These are phyloP conservation scores for Orbilia javanica DNA, from an alignment of 2,329 filamentous ascomycete species.

Conservation along the genomic window DNA sequence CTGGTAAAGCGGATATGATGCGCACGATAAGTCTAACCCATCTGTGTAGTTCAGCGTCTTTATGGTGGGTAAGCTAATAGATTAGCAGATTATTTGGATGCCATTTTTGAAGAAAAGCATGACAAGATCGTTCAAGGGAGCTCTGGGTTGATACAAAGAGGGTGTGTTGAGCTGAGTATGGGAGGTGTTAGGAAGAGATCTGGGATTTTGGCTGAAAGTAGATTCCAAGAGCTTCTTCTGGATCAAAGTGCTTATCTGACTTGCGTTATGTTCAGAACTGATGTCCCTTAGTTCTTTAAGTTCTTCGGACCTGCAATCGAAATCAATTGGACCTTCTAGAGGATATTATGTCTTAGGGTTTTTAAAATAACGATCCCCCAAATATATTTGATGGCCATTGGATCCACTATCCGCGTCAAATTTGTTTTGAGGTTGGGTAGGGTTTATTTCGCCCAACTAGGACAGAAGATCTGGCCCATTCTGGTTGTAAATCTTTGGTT, in stretches of 20 bases:
- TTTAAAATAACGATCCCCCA: no score
- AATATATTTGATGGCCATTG: no score
- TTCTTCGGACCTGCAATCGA: no score
- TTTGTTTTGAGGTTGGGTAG: no score
- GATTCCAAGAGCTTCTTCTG: not conserved
- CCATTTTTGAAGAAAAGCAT: conserved; percentile 29
- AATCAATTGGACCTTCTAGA: no score
- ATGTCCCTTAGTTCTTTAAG: no score
- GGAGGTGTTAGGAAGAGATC: not conserved
- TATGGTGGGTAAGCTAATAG: conserved; percentile 4
- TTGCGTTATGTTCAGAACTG: no score
- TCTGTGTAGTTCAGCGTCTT: conserved; percentile 29
- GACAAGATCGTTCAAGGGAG: conserved; percentile 37
- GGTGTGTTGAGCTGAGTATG: conserved; percentile 23
- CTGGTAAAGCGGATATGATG: not conserved
- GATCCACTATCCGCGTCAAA: not conserved
- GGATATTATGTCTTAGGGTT: no score
- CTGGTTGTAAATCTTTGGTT: not conserved
- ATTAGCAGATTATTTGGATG: not conserved
- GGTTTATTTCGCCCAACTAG: not conserved
- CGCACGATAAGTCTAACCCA: conserved; percentile 21
- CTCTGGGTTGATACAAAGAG: conserved; percentile 14
- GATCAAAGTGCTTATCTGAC: no score
- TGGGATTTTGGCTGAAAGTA: not conserved
- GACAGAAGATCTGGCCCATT: not conserved